phyloP scores from a whole-genome alignment of 371 early-diverging fungal genomes.

The Syncephalastrum monosporum region DNA sequence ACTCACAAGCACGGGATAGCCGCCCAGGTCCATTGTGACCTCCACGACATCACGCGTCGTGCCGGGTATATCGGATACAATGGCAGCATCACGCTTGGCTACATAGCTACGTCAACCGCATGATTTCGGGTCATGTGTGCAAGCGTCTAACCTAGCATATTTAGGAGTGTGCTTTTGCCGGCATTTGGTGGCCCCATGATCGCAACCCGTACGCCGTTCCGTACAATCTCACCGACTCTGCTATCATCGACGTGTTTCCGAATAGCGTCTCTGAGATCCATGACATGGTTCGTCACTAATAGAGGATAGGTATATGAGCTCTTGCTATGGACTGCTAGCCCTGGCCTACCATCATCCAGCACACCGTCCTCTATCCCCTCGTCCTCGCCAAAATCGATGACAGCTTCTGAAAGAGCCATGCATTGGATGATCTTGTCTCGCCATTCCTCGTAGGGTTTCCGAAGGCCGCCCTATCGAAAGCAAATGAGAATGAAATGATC shows the following conservation, averaged over 20 bases:
- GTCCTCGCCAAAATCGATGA: slow-evolving; percentile 86
- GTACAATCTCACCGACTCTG: slow-evolving; percentile 72
- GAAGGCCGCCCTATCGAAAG: slow-evolving; percentile 57
- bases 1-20: slow-evolving; percentile 71
- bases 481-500: not conserved
- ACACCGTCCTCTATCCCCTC: slow-evolving; percentile 78
- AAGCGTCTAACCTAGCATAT: slow-evolving; percentile 53
- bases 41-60: slow-evolving; percentile 84
- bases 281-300: slow-evolving; percentile 17
- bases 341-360: slow-evolving; percentile 47
- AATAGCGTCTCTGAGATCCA: slow-evolving; percentile 33
- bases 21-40: slow-evolving; percentile 70
- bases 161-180: slow-evolving; percentile 79
- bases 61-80: slow-evolving; percentile 79
- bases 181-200: slow-evolving; percentile 84
- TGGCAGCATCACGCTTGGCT: slow-evolving; percentile 77
- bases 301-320: not conserved
- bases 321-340: too few species aligned
- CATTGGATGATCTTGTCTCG: slow-evolving; percentile 56
- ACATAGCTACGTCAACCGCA: not conserved
- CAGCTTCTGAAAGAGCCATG: slow-evolving; percentile 73
- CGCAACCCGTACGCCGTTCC: slow-evolving; percentile 71
- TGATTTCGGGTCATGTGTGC: not conserved
- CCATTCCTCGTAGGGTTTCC: slow-evolving; percentile 66
- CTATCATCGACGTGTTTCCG: slow-evolving; percentile 59